Base-by-base conservation (phyloP, 192 early-diverging fungal species). In the Dissophora ornata region DNA sequence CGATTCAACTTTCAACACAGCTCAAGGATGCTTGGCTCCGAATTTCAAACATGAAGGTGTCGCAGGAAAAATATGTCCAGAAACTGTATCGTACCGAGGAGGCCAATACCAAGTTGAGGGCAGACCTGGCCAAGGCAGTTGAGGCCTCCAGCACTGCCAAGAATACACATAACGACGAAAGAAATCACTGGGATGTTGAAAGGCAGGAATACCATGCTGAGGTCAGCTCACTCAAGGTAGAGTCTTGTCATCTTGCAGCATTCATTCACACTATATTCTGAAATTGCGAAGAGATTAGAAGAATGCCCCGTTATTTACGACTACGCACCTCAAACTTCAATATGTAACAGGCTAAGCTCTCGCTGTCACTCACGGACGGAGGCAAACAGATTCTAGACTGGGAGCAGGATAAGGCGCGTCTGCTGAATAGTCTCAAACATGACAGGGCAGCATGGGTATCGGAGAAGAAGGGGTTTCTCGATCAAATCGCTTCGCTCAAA, bases 401-500 rank as follows among this genome's bases (percentile, higher is more conserved):
- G 64, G 64, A 67, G 11, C 44, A 67, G 26, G 64, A 67, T 19
- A 56, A 55, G 19, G 28, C 52, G 21, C 41, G 57, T 10, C 33
- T 77, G 26, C 50, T 52, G 41, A 45, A 77, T 15, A 54, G 36
- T 24, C 25, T 67, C n/a, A 54, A 67, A 40, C 44, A 67, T n/a
- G 73, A 67, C 21, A 45, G 56, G 15, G 44, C 32, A 21, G 6
- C 11, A 2, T 77, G 73, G 73, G 73, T 55, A 16, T 55, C 54
- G 33, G 73, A 77, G 16, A 77, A 67, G 45, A 67, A 57, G 15
- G 57, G 51, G 3, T 62, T 67, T 10, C n/a, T 62, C 49, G 73
- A 77, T n/a, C 73, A 77, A 30, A 67, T 77, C 22, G 73, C 65
- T 1, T 77, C 73, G 1, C 46, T 77, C 34, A 77, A 77, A 40